phyloP scores from a whole-genome alignment of 2,329 filamentous ascomycete genomes.

The Fusarium dimerum region DNA sequence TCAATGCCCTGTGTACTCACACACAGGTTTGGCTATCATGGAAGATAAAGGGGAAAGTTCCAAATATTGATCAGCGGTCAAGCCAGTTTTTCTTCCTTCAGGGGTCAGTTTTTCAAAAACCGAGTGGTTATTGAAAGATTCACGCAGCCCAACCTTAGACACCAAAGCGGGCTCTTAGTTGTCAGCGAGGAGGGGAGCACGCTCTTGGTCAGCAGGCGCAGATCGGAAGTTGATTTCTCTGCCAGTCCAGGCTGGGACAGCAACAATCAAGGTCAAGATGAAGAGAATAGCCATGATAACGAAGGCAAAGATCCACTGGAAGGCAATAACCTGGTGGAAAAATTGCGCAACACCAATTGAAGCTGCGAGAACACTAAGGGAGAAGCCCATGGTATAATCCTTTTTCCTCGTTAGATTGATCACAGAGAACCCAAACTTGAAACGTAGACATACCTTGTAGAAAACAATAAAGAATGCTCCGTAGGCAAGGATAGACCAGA shows the following conservation, averaged over 20 bases:
- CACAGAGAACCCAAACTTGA: background rate
- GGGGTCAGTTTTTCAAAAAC: too few relatives aligned
- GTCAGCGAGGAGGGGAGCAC: constrained; percentile 62
- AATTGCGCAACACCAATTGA: constrained; percentile 80
- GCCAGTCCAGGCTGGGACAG: constrained; percentile 64
- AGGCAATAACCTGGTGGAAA: constrained; percentile 68
- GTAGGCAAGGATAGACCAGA: constrained; percentile 80
- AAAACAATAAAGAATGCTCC: constrained; percentile 73
- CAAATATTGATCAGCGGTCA: too few relatives aligned
- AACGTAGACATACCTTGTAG: constrained; percentile 60
- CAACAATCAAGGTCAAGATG: constrained; percentile 64
- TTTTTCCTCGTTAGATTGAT: constrained; percentile 24
- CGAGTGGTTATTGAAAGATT: too few relatives aligned
- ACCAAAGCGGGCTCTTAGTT: constrained; percentile 23
- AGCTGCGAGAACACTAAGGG: constrained; percentile 70
- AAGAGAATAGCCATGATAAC: constrained; percentile 77
- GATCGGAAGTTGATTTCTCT: constrained; percentile 52
- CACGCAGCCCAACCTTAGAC: background rate
- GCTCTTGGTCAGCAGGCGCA: constrained; percentile 52
- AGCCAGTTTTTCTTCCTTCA: too few relatives aligned
- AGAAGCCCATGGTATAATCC: constrained; percentile 79
- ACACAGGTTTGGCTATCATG: background rate
- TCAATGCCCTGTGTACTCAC: background rate
- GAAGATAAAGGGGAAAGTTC: too few relatives aligned
- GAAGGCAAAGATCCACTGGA: constrained; percentile 94